Percentiles rank a stretch among this genome's conserved stretches.
These are phyloP conservation scores for Cladophialophora bantiana DNA, from an alignment of 2,329 filamentous ascomycete genomes.

Conservation along the genomic window DNA sequence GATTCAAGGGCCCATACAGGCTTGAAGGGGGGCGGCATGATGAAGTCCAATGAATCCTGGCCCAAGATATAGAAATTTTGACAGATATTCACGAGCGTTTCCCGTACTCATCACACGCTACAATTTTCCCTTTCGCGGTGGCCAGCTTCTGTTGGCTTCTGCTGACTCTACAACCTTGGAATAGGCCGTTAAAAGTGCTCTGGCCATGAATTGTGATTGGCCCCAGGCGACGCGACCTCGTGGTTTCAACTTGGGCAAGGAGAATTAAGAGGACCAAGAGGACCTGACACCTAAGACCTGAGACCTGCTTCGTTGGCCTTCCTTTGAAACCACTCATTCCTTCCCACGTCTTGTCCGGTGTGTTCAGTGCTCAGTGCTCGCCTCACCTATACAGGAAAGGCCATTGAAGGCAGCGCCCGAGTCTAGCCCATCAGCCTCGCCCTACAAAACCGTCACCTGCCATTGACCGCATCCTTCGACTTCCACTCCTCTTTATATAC, in stretches of 20 bases:
- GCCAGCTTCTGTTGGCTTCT: background rate
- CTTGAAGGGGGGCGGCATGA: slow-evolving; percentile 7
- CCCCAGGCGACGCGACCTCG: slow-evolving; percentile 30
- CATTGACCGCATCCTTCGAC: background rate
- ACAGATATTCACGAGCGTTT: slow-evolving; percentile 13
- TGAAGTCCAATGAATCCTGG: slow-evolving; percentile 17
- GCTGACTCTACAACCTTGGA: background rate
- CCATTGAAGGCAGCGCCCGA: background rate
- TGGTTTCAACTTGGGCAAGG: slow-evolving; percentile 16
- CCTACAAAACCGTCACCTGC: background rate
- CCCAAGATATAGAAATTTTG: slow-evolving; percentile 23
- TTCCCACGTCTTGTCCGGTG: background rate
- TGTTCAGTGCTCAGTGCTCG: background rate
- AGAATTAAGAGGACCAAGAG: background rate
- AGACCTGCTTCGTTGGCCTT: slow-evolving; percentile 15
- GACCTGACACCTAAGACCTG: background rate
- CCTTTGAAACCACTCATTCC: slow-evolving; percentile 4
- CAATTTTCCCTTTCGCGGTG: background rate
- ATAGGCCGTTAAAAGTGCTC: background rate
- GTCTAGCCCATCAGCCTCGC: background rate
- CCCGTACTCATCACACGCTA: slow-evolving; percentile 4
- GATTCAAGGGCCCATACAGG: background rate
- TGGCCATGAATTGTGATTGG: slow-evolving; percentile 25
- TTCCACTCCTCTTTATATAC: background rate
- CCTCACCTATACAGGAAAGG: background rate